Evolutionary conservation across 108 stramenopile genomes (phyloP), one percentile per base, ranked within the genome.

Genomic region (Hondaea fermentalgiana): DNA sequence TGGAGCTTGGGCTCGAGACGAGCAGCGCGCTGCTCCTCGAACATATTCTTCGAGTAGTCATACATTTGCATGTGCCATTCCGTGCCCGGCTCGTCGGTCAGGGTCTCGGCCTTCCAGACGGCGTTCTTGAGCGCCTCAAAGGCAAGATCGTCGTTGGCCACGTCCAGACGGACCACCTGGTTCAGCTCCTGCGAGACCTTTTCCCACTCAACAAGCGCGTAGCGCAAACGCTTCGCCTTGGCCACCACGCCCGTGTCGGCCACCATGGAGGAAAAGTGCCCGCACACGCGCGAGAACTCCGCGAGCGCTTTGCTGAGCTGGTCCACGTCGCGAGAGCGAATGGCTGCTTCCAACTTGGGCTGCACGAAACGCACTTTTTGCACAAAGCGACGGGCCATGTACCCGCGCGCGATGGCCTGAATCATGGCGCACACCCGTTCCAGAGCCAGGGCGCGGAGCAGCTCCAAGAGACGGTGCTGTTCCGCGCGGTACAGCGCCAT

Each of bases 131-230:
- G 88, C 64, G 88, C 43, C 28, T 88, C 60, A 28, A 88, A 88
- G 25, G 87, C 87, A 87, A 87, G 71, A 49, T 90, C 89, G 35
- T 87, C 87, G 87, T 87, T 90, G 35, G 89, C 72, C 47, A 87
- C 64, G 55, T 29, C 23, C 29, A 90, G 43, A 5, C 44, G 19
- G 55, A 90, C 87, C 16, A 53, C 45, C 16, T 87, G 59, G 60
- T 87, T 87, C 42, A 87, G 28, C 28, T 87, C 89, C 53, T 87
- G 87, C 5, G 87, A 60, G 29, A 87, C 69, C 57, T 90, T 87
- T 58, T 55, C 87, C 59, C 25, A 51, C 60, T 87, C 71, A 8
- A 83, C 23, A 23, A 83, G 76, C 16, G 76, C 76, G 28, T 83
- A 83, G 19, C 23, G 6, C 19, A 83, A 4, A 23, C 76, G 76